phyloP scores from a whole-genome alignment of 441 rosid genomes.

The Melastoma candidum region DNA sequence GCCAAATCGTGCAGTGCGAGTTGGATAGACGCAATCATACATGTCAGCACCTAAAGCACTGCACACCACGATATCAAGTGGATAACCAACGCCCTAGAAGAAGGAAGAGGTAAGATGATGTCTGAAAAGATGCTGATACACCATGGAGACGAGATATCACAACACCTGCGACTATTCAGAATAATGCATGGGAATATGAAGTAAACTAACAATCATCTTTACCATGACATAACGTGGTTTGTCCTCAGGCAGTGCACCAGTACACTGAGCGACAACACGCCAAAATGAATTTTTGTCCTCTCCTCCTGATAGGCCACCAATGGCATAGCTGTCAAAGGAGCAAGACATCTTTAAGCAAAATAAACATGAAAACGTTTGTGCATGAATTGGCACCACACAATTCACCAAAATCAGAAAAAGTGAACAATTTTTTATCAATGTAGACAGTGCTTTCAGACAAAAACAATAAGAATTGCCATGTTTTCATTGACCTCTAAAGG shows the following conservation, averaged over 20 bases:
- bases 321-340: constrained; percentile 62
- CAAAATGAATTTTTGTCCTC: constrained; percentile 88
- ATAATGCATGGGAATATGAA: not conserved
- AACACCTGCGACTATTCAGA: not conserved
- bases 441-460: too few species aligned
- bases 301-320: constrained; percentile 82
- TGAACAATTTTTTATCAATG: too few species aligned
- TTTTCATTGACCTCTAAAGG: too few species aligned
- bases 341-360: constrained; percentile 1
- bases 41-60: constrained; percentile 81
- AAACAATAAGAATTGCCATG: too few species aligned
- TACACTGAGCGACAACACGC: constrained; percentile 85
- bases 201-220: not conserved
- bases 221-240: constrained; percentile 88
- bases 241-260: constrained; percentile 64
- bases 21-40: constrained; percentile 80
- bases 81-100: constrained; percentile 78
- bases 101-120: not conserved
- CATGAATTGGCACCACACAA: too few species aligned
- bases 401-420: too few species aligned
- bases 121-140: constrained; percentile 4
- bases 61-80: constrained; percentile 74
- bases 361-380: too few species aligned
- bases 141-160: not conserved
- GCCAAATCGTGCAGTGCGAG: constrained; percentile 85